Percentiles rank a stretch among this genome's conserved stretches.
phyloP scores from a whole-genome alignment of 2,329 filamentous ascomycete genomes.

The Microdochium bolleyi region DNA sequence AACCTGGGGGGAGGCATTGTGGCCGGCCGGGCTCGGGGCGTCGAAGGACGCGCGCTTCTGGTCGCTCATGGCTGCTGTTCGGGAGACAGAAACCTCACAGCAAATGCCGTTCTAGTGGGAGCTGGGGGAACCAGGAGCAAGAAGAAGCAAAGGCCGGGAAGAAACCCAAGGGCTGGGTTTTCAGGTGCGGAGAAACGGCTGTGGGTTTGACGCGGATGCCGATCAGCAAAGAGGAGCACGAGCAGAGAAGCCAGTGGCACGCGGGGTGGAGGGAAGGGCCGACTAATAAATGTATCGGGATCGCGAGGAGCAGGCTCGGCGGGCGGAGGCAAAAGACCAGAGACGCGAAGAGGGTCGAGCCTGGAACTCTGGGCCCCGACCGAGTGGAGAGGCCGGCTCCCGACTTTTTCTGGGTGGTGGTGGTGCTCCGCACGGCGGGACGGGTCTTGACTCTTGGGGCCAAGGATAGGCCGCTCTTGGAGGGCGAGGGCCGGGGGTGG shows the following conservation, averaged over 20 bases:
- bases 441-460: neutral
- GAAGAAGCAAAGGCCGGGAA: neutral
- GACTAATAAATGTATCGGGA: neutral
- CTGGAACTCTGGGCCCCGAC: neutral
- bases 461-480: neutral
- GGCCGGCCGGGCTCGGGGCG: constrained; percentile 10
- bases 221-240: neutral
- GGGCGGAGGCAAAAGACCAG: neutral
- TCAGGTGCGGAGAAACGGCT: neutral
- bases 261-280: neutral
- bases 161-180: neutral
- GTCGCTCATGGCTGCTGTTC: constrained; percentile 4
- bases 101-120: too few species aligned
- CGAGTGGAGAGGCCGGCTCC: neutral
- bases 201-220: neutral
- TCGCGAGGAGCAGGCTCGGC: neutral
- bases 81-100: too few species aligned
- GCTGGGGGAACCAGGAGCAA: too few species aligned
- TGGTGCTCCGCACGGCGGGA: neutral
- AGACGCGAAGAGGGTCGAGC: neutral
- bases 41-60: constrained; percentile 6
- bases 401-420: neutral
- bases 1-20: constrained; percentile 11
- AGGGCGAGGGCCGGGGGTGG: neutral
- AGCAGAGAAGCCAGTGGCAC: neutral